Evolutionary conservation across 441 rosid species (phyloP).

Genomic region (Populus tomentosa): DNA sequence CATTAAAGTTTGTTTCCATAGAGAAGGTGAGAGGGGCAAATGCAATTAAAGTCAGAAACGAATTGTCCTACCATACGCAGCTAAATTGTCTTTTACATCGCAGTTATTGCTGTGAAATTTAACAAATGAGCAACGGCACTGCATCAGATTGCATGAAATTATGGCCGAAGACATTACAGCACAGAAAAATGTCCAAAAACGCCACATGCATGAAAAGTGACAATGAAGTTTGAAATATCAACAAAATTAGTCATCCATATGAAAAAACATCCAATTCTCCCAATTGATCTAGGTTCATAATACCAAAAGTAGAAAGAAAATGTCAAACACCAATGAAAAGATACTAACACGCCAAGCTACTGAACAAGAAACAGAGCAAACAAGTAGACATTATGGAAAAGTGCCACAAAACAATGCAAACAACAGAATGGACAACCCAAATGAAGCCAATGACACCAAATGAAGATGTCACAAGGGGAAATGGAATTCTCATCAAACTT

Average conservation of each 20-base stretch:
- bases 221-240: background rate
- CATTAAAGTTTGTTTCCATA: too few species aligned
- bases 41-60: too few species aligned
- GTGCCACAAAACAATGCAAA: constrained; percentile 7
- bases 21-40: too few species aligned
- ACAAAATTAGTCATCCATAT: constrained; percentile 27
- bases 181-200: background rate
- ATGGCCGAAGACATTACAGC: too few species aligned
- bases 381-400: constrained; percentile 9
- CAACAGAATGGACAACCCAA: constrained; percentile 13
- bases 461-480: constrained; percentile 18
- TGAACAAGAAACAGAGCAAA: constrained; percentile 15
- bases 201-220: background rate
- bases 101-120: too few species aligned
- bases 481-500: constrained; percentile 23
- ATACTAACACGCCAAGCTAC: constrained; percentile 21
- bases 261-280: constrained; percentile 16
- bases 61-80: too few species aligned
- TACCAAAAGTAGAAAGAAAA: constrained; percentile 6
- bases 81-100: too few species aligned
- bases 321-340: constrained; percentile 11
- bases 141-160: too few species aligned
- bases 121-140: too few species aligned
- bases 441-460: constrained; percentile 19
- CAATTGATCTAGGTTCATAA: constrained; percentile 25